Percentiles rank a stretch among this genome's conserved stretches.
Evolutionary conservation across 495 filamentous ascomycete genomes (phyloP).

Genomic region (Thozetella sp.): DNA sequence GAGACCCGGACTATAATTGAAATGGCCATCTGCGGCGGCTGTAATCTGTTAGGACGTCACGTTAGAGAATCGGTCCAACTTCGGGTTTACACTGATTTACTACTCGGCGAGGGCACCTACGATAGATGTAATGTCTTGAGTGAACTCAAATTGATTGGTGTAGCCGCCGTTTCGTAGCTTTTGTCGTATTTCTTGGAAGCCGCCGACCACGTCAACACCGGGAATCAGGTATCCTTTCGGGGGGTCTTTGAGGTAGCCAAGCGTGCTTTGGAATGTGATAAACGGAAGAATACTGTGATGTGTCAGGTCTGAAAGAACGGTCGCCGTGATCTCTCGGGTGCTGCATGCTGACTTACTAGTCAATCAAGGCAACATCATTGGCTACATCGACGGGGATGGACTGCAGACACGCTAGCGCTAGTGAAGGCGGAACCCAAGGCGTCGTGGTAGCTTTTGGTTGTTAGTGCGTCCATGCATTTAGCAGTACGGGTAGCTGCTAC

Average conservation of each 20-base stretch:
- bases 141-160: conserved; percentile 51
- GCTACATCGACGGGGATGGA: conserved; percentile 17
- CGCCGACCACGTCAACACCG: conserved; percentile 37
- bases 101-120: not conserved
- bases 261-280: conserved; percentile 32
- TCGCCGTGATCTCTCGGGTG: not conserved
- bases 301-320: not conserved
- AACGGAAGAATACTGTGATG: conserved; percentile 8
- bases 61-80: not conserved
- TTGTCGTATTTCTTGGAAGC: conserved; percentile 31
- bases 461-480: not conserved
- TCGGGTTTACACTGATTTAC: conserved; percentile 13
- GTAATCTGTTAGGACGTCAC: conserved; percentile 4
- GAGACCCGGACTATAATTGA: conserved; percentile 22
- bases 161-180: conserved; percentile 28
- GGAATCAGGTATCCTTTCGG: conserved; percentile 39
- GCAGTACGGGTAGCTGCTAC: not conserved
- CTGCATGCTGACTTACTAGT: conserved; percentile 5
- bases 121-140: conserved; percentile 32
- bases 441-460: not conserved
- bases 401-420: conserved; percentile 19
- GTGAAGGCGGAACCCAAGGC: conserved; percentile 10
- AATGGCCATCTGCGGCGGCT: conserved; percentile 46
- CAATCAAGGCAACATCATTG: conserved; percentile 8
- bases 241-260: conserved; percentile 43